Evolutionary conservation across 495 filamentous ascomycete genomes (phyloP).

Genomic region (Aspergillus baeticus): DNA sequence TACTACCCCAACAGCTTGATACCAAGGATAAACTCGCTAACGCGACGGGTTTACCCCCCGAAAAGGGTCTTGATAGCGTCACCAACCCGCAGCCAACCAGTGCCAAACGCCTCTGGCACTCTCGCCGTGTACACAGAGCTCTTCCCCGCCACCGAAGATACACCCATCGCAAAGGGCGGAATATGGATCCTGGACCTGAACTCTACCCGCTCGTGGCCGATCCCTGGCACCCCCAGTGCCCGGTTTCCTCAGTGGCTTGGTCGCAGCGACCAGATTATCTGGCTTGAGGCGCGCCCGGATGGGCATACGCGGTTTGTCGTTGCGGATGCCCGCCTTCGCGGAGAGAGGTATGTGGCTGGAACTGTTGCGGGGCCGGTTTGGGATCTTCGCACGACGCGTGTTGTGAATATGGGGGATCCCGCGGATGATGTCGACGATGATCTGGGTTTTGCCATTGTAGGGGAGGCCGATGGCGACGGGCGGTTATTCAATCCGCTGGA

Average conservation of each 20-base stretch:
- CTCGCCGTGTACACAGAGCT: background rate
- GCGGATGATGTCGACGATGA: background rate
- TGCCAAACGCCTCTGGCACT: background rate
- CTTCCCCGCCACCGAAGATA: background rate
- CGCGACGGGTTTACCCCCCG: background rate
- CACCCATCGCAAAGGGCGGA: background rate
- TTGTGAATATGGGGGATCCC: no score
- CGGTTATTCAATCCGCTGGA: background rate
- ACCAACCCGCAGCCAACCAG: background rate
- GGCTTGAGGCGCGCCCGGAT: background rate
- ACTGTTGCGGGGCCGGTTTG: background rate
- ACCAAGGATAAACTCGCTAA: background rate
- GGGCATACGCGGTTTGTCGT: conserved; percentile 2
- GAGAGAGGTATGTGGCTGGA: background rate
- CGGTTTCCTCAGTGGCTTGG: background rate
- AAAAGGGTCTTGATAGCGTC: background rate
- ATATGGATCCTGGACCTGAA: background rate
- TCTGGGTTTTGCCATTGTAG: background rate
- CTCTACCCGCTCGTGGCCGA: background rate
- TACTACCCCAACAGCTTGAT: background rate
- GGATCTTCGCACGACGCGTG: background rate
- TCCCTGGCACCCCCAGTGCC: background rate
- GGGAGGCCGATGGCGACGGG: background rate
- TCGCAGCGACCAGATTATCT: conserved; percentile 1
- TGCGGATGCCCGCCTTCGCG: background rate